Percentiles rank a stretch among this genome's conserved stretches.
phyloP scores from a whole-genome alignment of 768 basidiomycete genomes.

The Tulasnella calospora region DNA sequence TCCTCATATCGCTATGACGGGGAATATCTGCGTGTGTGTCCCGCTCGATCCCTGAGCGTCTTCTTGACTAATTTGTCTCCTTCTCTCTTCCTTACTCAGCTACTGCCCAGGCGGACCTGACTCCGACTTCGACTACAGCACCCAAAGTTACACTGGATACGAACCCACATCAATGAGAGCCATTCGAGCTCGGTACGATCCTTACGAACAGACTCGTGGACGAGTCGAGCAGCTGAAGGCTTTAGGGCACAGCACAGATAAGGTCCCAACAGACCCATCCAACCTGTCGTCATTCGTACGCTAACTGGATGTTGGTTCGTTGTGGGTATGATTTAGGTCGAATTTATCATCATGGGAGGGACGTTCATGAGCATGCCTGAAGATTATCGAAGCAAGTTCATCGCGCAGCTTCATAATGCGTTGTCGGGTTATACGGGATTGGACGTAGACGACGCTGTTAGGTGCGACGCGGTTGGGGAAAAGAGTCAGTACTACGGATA shows the following conservation, averaged over 20 bases:
- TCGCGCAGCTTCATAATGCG: constrained; percentile 95
- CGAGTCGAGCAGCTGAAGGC: constrained; percentile 93
- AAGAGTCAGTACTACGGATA: no score
- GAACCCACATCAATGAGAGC: constrained; percentile 99
- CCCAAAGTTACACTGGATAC: constrained; percentile 91
- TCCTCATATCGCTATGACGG: constrained; percentile 99
- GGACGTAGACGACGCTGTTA: constrained; percentile 93
- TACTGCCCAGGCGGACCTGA: constrained; percentile 99
- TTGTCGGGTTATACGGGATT: constrained; percentile 89
- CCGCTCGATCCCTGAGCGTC: background rate
- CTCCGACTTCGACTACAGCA: constrained; percentile 99
- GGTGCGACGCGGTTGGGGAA: constrained; percentile 41
- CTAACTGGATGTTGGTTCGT: background rate
- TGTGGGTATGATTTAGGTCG: constrained; percentile 48
- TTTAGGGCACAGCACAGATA: constrained; percentile 96
- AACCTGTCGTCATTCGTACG: no score
- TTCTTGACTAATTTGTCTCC: background rate
- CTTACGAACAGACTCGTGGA: constrained; percentile 93
- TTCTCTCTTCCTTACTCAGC: constrained; percentile 39
- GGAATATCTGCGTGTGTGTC: constrained; percentile 95
- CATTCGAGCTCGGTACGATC: constrained; percentile 92
- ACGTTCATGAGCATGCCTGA: constrained; percentile 99
- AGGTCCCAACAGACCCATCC: constrained; percentile 42
- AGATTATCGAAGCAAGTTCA: constrained; percentile 86
- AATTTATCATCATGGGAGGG: constrained; percentile 95